Conservation (phyloP, 2,329 filamentous ascomycete genomes). For the Epichloe sylvatica region DNA sequence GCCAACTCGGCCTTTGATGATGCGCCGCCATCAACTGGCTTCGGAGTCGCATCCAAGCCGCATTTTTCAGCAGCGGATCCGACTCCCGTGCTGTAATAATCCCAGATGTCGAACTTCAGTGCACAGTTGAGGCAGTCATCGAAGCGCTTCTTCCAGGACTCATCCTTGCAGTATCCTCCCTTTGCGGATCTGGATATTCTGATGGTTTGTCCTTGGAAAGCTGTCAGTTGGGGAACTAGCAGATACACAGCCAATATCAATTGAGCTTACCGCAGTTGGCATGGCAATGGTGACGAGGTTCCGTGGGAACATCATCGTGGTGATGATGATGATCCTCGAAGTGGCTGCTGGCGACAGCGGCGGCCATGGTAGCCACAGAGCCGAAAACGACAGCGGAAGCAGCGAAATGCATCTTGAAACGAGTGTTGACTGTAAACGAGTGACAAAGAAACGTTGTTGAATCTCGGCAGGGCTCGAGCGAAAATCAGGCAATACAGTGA, state of each 20-base stretch:
- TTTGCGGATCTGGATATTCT: neutral
- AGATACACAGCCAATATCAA: neutral
- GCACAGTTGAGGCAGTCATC: constrained; percentile 32
- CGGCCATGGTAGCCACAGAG: constrained; percentile 15
- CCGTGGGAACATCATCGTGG: constrained; percentile 18
- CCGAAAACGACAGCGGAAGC: constrained; percentile 14
- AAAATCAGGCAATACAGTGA: too few relatives aligned
- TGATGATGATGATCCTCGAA: constrained; percentile 9
- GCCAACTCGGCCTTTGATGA: constrained; percentile 6
- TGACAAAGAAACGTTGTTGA: neutral
- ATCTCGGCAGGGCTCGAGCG: too few relatives aligned
- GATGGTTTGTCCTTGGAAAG: constrained; percentile 18
- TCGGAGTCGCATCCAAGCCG: constrained; percentile 13
- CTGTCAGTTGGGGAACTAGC: too few relatives aligned
- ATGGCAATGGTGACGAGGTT: constrained; percentile 33
- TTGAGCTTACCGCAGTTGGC: constrained; percentile 32
- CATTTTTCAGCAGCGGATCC: constrained; percentile 23
- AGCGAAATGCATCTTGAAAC: constrained; percentile 17
- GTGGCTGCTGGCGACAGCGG: constrained; percentile 8
- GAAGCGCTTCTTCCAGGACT: constrained; percentile 27
- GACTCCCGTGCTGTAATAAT: constrained; percentile 26
- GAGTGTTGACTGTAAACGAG: constrained; percentile 3
- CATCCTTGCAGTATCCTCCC: constrained; percentile 19
- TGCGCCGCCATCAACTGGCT: constrained; percentile 5
- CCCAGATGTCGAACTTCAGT: constrained; percentile 28